These are phyloP conservation scores for Pleurotus djamor DNA, from an alignment of 768 basidiomycete genomes.

Conservation along the genomic window DNA sequence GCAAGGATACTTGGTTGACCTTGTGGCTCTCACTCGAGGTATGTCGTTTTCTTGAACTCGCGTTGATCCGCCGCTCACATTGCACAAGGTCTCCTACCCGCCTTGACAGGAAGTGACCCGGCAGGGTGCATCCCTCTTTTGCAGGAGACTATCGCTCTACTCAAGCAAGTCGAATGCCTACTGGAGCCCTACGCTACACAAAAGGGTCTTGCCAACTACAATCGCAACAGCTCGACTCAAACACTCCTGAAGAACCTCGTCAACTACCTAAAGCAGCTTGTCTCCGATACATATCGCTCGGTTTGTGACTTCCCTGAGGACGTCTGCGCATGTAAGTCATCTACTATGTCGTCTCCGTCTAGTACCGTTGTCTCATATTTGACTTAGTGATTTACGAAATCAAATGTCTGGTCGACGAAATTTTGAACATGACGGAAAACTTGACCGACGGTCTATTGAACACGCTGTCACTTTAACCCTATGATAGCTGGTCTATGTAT, in stretches of 20 bases:
- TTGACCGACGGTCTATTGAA: slow-evolving; percentile 36
- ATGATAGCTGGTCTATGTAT: slow-evolving; percentile 26
- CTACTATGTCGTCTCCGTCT: neutral
- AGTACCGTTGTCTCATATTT: neutral
- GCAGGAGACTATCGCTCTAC: neutral
- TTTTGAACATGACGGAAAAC: slow-evolving; percentile 49
- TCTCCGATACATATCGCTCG: slow-evolving; percentile 19
- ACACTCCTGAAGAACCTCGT: slow-evolving; percentile 45
- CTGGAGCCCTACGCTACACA: slow-evolving; percentile 31
- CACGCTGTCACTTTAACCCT: slow-evolving; percentile 32
- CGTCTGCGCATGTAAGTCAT: neutral
- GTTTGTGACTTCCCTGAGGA: neutral
- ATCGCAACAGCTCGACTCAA: slow-evolving; percentile 40
- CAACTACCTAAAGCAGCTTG: slow-evolving; percentile 44
- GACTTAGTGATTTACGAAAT: slow-evolving; percentile 51
- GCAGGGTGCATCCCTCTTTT: too few relatives aligned
- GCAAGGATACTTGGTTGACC: too few relatives aligned
- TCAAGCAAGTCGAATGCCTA: slow-evolving; percentile 17
- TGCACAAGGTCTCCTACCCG: too few relatives aligned
- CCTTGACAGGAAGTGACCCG: too few relatives aligned
- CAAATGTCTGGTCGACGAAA: slow-evolving; percentile 56
- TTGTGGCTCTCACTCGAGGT: too few relatives aligned
- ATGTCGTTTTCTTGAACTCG: too few relatives aligned
- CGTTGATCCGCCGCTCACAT: too few relatives aligned
- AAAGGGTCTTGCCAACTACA: slow-evolving; percentile 53